Conservation (phyloP, 108 stramenopile species). For the Pseudonitzschia multiseries region DNA sequence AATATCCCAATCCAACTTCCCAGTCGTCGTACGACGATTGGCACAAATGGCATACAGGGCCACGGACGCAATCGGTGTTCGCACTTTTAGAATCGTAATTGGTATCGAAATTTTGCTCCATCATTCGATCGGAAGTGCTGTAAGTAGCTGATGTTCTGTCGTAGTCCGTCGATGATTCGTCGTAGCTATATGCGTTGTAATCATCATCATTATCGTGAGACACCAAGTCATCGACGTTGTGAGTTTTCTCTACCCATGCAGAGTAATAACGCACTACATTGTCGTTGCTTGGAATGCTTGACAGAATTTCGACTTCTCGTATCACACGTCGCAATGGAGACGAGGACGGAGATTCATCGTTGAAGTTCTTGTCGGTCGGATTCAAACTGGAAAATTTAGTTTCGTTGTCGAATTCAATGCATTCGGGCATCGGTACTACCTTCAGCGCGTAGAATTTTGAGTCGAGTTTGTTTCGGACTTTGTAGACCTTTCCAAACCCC, state of each 20-base stretch:
- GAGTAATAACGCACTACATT: conserved; percentile 49
- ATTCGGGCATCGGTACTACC: conserved; percentile 18
- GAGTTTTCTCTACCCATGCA: conserved; percentile 38
- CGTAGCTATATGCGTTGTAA: conserved; percentile 6
- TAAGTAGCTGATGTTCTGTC: not conserved
- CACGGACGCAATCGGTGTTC: not conserved
- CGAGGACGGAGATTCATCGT: not conserved
- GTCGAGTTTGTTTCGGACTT: conserved; percentile 38
- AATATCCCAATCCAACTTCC: conserved; percentile 42
- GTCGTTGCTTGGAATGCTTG: conserved; percentile 35
- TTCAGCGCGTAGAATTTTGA: conserved; percentile 40
- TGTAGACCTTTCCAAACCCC: conserved; percentile 43
- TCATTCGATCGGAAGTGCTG: not conserved
- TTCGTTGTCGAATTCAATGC: not conserved
- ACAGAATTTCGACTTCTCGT: conserved; percentile 42
- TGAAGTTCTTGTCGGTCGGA: not conserved
- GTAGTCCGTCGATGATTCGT: not conserved
- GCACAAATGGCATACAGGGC: conserved; percentile 35
- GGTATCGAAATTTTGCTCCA: not conserved
- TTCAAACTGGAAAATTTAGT: not conserved
- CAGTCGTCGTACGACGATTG: conserved; percentile 38
- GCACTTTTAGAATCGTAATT: not conserved
- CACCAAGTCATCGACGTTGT: not conserved
- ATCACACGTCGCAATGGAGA: conserved; percentile 23
- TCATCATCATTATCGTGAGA: conserved; percentile 24